These are phyloP conservation scores for Aureobasidium sp. DNA, from an alignment of 2,329 filamentous ascomycete species.

Conservation along the genomic window DNA sequence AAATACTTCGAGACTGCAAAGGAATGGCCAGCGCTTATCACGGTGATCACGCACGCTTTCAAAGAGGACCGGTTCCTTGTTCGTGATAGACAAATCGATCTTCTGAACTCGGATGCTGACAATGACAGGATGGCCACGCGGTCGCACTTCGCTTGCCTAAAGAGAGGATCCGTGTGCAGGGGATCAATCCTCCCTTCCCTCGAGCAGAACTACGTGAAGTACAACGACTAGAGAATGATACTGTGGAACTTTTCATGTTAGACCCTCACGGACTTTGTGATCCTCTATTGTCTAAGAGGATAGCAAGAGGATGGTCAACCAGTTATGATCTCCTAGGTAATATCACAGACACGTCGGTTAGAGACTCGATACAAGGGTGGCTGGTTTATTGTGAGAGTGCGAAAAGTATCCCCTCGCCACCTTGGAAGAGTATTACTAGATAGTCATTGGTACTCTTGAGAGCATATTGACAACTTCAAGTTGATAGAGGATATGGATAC, in stretches of 20 bases:
- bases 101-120: not conserved
- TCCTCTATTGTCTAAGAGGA: not conserved
- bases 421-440: too few relatives aligned
- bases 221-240: not conserved
- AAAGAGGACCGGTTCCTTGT: slow-evolving; percentile 35
- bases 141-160: slow-evolving; percentile 36
- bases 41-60: slow-evolving; percentile 40
- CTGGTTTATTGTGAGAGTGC: not conserved
- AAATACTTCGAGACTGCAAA: slow-evolving; percentile 36
- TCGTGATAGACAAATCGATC: not conserved
- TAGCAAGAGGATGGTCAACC: not conserved
- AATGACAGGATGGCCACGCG: slow-evolving; percentile 24
- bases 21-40: slow-evolving; percentile 32
- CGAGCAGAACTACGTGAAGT: not conserved
- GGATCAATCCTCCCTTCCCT: slow-evolving; percentile 36
- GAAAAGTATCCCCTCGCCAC: too few relatives aligned
- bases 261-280: not conserved
- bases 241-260: not conserved
- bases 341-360: not conserved
- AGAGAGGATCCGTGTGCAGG: slow-evolving; percentile 33
- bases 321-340: not conserved
- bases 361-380: not conserved
- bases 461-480: not conserved
- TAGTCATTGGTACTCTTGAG: too few relatives aligned
- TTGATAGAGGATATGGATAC: not conserved